phyloP scores from a whole-genome alignment of 176 grass and related monocot species.

The Avena atlantica region DNA sequence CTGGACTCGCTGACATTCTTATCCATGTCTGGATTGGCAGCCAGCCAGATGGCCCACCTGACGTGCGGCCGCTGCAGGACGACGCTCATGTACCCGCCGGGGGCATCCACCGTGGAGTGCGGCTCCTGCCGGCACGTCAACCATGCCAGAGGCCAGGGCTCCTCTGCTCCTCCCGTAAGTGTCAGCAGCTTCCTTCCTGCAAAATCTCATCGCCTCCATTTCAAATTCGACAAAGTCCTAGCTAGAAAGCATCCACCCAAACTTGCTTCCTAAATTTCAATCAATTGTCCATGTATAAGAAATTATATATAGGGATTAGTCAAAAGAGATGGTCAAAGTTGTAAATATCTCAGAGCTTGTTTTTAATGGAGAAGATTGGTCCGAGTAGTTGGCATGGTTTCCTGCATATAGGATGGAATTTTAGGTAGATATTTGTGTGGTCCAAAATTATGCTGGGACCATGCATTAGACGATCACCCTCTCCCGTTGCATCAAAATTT shows the following conservation, averaged over 20 bases:
- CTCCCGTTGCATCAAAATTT: conserved; percentile 24
- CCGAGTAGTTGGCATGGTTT: neutral
- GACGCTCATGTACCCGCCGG: conserved; percentile 49
- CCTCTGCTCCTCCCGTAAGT: conserved; percentile 25
- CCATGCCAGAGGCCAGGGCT: conserved; percentile 43
- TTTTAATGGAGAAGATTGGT: neutral
- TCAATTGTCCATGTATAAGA: neutral
- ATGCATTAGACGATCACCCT: neutral
- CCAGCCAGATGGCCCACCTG: conserved; percentile 49
- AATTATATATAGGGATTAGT: neutral
- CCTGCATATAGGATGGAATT: neutral
- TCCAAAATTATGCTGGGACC: neutral
- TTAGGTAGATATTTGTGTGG: neutral
- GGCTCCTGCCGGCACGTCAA: conserved; percentile 48
- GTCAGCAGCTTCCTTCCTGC: neutral
- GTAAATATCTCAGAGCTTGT: neutral
- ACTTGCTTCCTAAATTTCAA: neutral
- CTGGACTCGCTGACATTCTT: conserved; percentile 11
- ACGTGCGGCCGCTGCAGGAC: conserved; percentile 56
- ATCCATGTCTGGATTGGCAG: conserved; percentile 17
- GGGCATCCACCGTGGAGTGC: conserved; percentile 56
- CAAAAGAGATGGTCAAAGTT: neutral
- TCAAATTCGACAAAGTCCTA: too few relatives aligned
- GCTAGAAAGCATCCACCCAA: neutral
- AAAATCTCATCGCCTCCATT: neutral